A percentile compares a stretch with the other conserved stretches of the same genome.
Evolutionary conservation across 2,329 filamentous ascomycete genomes (phyloP).

Genomic region (Epichloe festucae): DNA sequence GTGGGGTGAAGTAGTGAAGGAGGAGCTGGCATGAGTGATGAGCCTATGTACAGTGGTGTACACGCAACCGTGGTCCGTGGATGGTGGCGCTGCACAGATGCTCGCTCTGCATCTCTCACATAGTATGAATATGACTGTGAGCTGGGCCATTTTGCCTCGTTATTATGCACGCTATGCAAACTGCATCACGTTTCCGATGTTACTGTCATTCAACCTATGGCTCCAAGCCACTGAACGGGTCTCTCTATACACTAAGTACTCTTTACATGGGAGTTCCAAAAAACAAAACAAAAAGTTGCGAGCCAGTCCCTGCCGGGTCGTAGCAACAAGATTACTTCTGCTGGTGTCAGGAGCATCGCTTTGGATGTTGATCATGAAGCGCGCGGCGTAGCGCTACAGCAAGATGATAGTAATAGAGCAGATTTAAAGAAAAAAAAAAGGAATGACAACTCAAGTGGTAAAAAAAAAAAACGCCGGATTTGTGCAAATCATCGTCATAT

Average conservation of each 20-base stretch:
- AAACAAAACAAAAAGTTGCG: neutral
- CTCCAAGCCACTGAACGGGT: too few relatives aligned
- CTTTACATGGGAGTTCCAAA: neutral
- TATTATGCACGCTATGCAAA: neutral
- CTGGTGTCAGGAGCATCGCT: neutral
- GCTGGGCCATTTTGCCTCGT: neutral
- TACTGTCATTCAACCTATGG: neutral
- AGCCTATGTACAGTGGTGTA: too few relatives aligned
- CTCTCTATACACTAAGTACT: neutral
- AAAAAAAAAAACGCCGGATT: constrained; percentile 14
- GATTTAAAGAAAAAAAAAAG: neutral
- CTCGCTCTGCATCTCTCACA: too few relatives aligned
- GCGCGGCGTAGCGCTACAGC: neutral
- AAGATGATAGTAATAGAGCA: neutral
- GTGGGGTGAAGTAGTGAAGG: neutral
- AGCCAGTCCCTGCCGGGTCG: neutral
- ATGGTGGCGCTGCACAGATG: too few relatives aligned
- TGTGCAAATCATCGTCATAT: constrained; percentile 2
- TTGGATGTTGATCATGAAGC: neutral
- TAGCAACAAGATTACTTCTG: neutral
- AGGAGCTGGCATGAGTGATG: neutral
- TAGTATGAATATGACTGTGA: too few relatives aligned
- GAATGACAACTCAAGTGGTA: neutral
- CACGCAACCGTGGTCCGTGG: too few relatives aligned
- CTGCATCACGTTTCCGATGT: neutral